phyloP scores from a whole-genome alignment of 352 stramenopile genomes.

The Phytophthora pinifolia region DNA sequence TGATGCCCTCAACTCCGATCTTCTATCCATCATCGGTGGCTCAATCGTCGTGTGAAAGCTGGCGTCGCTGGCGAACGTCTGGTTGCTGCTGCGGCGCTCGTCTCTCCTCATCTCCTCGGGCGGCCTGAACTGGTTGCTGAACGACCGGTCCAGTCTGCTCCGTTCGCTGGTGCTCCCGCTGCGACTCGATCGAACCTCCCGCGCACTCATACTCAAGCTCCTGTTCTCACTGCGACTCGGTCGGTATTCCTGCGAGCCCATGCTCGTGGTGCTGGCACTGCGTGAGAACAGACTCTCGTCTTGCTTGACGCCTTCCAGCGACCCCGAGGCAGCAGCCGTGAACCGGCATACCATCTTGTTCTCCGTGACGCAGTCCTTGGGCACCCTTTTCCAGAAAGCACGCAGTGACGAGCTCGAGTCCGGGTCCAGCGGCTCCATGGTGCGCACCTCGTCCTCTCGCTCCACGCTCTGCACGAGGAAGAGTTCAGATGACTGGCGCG shows the following conservation, averaged over 20 bases:
- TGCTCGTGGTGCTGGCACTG: constrained; percentile 26
- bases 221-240: constrained; percentile 22
- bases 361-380: constrained; percentile 51
- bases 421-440: constrained; percentile 41
- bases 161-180: constrained; percentile 17
- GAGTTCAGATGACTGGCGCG: constrained; percentile 41
- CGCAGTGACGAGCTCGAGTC: constrained; percentile 35
- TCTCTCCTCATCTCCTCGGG: constrained; percentile 14
- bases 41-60: constrained; percentile 37
- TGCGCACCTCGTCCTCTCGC: constrained; percentile 40
- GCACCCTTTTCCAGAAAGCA: constrained; percentile 61
- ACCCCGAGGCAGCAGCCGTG: constrained; percentile 1
- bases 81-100: constrained; percentile 11
- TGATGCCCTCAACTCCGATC: constrained; percentile 13
- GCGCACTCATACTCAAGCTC: constrained; percentile 24
- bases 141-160: constrained; percentile 6
- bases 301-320: constrained; percentile 2
- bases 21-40: constrained; percentile 8
- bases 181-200: constrained; percentile 15
- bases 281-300: constrained; percentile 15
- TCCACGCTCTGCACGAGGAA: constrained; percentile 67
- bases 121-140: constrained; percentile 26
- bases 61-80: constrained; percentile 26
- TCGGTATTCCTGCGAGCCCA: constrained; percentile 17
- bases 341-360: constrained; percentile 75